Evolutionary conservation across 2,329 filamentous ascomycete species (phyloP), one percentile per base, ranked within the genome.

Genomic region (Triangularia verruculosa): DNA sequence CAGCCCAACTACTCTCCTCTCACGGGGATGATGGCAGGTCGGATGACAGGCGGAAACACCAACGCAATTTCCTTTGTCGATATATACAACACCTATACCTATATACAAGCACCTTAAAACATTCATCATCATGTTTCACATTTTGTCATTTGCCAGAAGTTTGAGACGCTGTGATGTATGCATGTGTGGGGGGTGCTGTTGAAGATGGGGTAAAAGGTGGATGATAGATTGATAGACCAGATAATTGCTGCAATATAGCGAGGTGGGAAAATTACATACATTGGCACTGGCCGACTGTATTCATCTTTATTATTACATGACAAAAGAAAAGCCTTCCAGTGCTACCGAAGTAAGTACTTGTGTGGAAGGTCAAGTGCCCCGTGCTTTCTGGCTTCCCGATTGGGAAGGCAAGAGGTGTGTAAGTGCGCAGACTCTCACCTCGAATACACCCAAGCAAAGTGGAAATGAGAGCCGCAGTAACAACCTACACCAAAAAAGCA

Each of bases 71-170:
- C 28, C 25, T n/a, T 25, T 58, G 24, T 43, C 30, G 32, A 58
- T 43, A 22, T 22, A 47, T 47, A 47, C n/a, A 47, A 17, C 34
- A 20, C 4, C 2, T 20, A 47, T 47, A 47, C 9, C 17, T 58
- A 24, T 32, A 58, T 43, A 47, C 28, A 43, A 13, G 25, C 30
- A 43, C 56, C 25, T n/a, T 28, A 58, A 57, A n/a, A 58, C 56
- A 58, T 47, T 47, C 39, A 47, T 20, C 39, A 47, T 20, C 20
- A 47, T 20, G 39, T 47, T 47, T 20, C 39, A 57, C 12, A 8
- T 22, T 34, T 57, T 43, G 56, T 30, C 56, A 58, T 58, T 58
- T 58, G 34, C 56, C 43, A 22, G 56, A 9, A 57, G n/a, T 39
- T 58, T n/a, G 56, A 43, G 34, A 15, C 39, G 30, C 11, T n/a